Evolutionary conservation across 192 early-diverging fungal species (phyloP).

Genomic region (Backusella luteola): DNA sequence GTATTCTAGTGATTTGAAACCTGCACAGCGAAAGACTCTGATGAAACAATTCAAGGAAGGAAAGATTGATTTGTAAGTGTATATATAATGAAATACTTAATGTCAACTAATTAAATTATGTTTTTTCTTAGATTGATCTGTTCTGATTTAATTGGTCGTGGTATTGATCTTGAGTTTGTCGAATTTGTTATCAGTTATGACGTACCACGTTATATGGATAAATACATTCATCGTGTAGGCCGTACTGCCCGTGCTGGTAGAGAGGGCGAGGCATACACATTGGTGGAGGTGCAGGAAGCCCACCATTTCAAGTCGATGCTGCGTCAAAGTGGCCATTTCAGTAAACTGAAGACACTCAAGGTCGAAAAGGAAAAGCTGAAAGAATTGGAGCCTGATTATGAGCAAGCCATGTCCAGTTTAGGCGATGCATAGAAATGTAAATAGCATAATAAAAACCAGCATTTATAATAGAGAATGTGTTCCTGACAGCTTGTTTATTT

Average conservation of each 20-base stretch:
- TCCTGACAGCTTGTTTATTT: neutral
- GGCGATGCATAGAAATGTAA: conserved; percentile 19
- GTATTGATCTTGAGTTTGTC: conserved; percentile 83
- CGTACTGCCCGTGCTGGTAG: conserved; percentile 88
- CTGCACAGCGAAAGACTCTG: conserved; percentile 57
- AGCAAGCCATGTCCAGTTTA: conserved; percentile 35
- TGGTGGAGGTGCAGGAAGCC: conserved; percentile 68
- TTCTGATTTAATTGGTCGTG: conserved; percentile 88
- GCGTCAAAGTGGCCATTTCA: conserved; percentile 57
- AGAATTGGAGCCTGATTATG: conserved; percentile 35
- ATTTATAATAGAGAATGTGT: neutral
- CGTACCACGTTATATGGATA: conserved; percentile 73
- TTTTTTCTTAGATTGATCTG: conserved; percentile 56
- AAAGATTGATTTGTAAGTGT: conserved; percentile 55
- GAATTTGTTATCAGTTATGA: conserved; percentile 86
- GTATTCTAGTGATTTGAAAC: conserved; percentile 72
- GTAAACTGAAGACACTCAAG: conserved; percentile 51
- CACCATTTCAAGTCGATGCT: conserved; percentile 75
- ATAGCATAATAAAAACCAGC: neutral
- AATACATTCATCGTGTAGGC: conserved; percentile 93
- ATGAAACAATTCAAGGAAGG: conserved; percentile 68
- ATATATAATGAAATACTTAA: too few relatives aligned
- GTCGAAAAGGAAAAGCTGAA: conserved; percentile 44
- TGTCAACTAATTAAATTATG: too few relatives aligned
- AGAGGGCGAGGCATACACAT: conserved; percentile 73